Conservation (phyloP, 768 basidiomycete species). For the Termitomyces sp. region DNA sequence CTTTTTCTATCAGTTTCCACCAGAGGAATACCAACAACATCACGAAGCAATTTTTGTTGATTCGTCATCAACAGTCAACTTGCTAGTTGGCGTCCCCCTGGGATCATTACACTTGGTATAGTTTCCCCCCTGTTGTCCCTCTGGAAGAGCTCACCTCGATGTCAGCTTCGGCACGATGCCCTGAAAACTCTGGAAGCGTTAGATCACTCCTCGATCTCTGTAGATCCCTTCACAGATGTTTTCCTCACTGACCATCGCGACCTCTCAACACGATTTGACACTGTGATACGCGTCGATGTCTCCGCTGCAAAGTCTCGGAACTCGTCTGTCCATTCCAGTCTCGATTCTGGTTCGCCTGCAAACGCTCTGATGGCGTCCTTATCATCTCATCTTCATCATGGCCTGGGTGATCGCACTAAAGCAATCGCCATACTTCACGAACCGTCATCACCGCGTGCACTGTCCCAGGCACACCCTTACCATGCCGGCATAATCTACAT, state of each 20-base stretch:
- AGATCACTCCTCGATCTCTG: conserved; percentile 36
- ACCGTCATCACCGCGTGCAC: conserved; percentile 35
- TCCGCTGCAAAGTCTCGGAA: conserved; percentile 39
- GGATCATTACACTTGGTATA: conserved; percentile 73
- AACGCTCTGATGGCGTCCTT: conserved; percentile 52
- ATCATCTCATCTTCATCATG: conserved; percentile 46
- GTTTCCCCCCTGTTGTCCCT: neutral
- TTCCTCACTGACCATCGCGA: conserved; percentile 73
- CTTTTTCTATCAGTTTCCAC: conserved; percentile 38
- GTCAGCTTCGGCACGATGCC: conserved; percentile 73
- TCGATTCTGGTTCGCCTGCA: conserved; percentile 58
- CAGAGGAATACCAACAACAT: conserved; percentile 47
- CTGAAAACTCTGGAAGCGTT: conserved; percentile 62
- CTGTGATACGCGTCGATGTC: conserved; percentile 55
- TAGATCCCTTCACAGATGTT: conserved; percentile 62
- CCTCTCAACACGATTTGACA: conserved; percentile 65
- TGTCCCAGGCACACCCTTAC: conserved; percentile 51
- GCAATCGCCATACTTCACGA: conserved; percentile 58
- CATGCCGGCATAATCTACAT: conserved; percentile 50
- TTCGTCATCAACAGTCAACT: conserved; percentile 67
- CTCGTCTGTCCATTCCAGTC: conserved; percentile 34
- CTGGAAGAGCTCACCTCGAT: neutral
- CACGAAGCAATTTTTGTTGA: conserved; percentile 70
- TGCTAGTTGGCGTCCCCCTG: conserved; percentile 68
- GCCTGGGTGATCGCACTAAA: conserved; percentile 68